A percentile compares a stretch with the other conserved stretches of the same genome.
These are phyloP conservation scores for Theobroma cacao DNA, from an alignment of 345 rosid genomes.

Conservation along the genomic window DNA sequence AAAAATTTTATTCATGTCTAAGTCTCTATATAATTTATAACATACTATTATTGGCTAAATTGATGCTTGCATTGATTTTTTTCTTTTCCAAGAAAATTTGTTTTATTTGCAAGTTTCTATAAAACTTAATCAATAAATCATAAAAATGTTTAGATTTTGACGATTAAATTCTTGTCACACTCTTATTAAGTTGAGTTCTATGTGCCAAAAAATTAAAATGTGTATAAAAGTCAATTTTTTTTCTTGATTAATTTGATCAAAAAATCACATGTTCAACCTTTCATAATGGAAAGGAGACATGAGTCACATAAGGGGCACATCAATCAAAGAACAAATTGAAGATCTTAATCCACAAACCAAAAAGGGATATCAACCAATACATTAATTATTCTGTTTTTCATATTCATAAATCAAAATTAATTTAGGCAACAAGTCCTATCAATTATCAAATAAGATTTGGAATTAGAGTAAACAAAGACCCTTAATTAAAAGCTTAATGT, in stretches of 20 bases:
- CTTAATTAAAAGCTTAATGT: background rate
- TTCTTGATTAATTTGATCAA: background rate
- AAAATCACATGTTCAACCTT: slow-evolving; percentile 1
- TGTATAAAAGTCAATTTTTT: background rate
- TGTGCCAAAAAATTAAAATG: background rate
- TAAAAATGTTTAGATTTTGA: background rate
- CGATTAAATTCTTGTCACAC: background rate
- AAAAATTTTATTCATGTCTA: too few species aligned
- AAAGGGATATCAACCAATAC: background rate
- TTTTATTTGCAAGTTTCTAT: too few species aligned
- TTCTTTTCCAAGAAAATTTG: background rate
- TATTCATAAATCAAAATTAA: background rate
- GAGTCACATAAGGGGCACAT: background rate
- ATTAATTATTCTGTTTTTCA: background rate
- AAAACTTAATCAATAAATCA: too few species aligned
- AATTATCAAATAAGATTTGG: background rate
- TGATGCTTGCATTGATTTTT: background rate
- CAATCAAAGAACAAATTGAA: background rate
- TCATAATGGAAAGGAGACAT: slow-evolving; percentile 2
- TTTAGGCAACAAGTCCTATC: slow-evolving; percentile 15
- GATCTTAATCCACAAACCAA: background rate
- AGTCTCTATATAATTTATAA: too few species aligned
- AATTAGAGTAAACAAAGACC: background rate
- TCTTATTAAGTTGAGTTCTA: background rate
- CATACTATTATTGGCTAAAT: too few species aligned